A percentile compares a stretch with the other conserved stretches of the same genome.
Evolutionary conservation across 208 protist species (phyloP).

Genomic region (Acanthamoeba quina): DNA sequence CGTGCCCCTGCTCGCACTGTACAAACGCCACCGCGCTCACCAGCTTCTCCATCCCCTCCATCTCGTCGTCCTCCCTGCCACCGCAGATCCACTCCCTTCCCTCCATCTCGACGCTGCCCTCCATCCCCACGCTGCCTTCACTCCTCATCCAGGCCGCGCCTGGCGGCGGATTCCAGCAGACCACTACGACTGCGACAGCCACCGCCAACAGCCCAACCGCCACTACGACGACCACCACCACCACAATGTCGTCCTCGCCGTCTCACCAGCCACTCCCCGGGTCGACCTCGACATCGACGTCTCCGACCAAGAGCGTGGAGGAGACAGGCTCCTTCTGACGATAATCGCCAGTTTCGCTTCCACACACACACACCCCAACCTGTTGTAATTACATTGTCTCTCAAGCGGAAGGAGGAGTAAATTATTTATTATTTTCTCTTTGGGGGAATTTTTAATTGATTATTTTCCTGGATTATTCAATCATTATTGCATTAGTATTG

Average conservation of each 20-base stretch:
- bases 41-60: conserved; percentile 31
- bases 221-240: background rate
- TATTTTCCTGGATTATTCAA: no score
- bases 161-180: background rate
- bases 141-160: background rate
- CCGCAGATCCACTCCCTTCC: background rate
- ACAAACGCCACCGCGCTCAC: conserved; percentile 26
- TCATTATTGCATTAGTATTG: no score
- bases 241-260: background rate
- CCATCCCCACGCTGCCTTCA: background rate
- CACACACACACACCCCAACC: background rate
- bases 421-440: no score
- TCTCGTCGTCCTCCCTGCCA: background rate
- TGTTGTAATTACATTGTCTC: conserved; percentile 13
- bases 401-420: background rate
- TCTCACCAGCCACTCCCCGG: background rate
- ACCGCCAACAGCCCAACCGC: background rate
- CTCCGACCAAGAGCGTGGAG: background rate
- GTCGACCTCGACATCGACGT: background rate
- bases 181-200: background rate
- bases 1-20: conserved; percentile 23
- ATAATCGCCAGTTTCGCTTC: background rate
- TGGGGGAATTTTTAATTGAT: no score
- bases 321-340: background rate
- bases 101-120: conserved; percentile 9